These are phyloP conservation scores for Cordyceps militaris DNA, from an alignment of 2,329 filamentous ascomycete genomes.

Conservation along the genomic window DNA sequence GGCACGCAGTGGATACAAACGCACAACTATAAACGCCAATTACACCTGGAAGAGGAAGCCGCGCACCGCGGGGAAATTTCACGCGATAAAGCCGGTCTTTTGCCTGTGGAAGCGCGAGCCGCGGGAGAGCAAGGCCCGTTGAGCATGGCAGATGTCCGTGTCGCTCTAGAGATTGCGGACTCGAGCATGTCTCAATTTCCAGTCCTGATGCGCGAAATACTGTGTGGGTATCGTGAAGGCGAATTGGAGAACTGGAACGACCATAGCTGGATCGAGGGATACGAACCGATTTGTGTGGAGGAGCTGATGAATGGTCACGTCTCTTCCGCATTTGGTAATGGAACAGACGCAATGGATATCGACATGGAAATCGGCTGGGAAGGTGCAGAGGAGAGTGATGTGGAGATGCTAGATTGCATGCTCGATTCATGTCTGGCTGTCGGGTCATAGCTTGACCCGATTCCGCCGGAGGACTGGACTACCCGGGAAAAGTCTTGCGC, in stretches of 20 bases:
- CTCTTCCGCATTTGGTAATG: conserved; percentile 37
- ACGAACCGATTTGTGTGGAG: conserved; percentile 22
- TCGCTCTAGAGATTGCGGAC: conserved; percentile 70
- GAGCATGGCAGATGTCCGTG: conserved; percentile 68
- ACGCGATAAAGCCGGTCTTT: conserved; percentile 66
- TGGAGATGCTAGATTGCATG: conserved; percentile 46
- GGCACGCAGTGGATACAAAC: conserved; percentile 71
- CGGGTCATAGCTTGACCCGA: conserved; percentile 24
- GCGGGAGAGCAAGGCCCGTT: conserved; percentile 65
- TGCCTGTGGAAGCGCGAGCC: conserved; percentile 75
- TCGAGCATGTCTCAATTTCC: conserved; percentile 72
- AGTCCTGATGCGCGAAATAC: conserved; percentile 61
- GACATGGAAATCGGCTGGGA: conserved; percentile 57
- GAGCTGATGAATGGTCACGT: conserved; percentile 29
- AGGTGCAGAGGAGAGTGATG: conserved; percentile 47
- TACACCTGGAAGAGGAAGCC: conserved; percentile 68
- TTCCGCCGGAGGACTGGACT: no score
- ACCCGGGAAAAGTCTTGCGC: no score
- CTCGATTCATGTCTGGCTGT: conserved; percentile 50
- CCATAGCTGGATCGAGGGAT: conserved; percentile 45
- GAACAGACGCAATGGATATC: conserved; percentile 52
- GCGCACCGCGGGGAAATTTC: conserved; percentile 66
- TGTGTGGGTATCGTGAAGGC: conserved; percentile 66
- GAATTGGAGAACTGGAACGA: conserved; percentile 63
- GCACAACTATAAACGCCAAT: conserved; percentile 65